Evolutionary conservation across 2,329 filamentous ascomycete genomes (phyloP), one percentile per base, ranked within the genome.

Genomic region (Penicillium hesseltinei): DNA sequence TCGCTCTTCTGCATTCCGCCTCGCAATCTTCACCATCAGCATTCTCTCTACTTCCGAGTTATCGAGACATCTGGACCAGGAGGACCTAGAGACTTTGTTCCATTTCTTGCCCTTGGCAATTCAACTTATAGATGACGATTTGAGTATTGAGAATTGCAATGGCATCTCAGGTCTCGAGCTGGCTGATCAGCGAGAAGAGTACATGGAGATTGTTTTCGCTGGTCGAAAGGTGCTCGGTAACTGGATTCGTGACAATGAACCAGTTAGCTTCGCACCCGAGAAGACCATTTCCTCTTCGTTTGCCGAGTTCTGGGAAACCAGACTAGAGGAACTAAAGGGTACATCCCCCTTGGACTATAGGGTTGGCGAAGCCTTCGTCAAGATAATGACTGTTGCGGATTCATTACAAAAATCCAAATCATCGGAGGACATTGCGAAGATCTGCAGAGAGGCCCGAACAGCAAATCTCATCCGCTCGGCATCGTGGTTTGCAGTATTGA

Each of bases 1-100:
- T 0, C 84, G 87, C 33, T 91, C 91, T 2, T 79, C 89, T 53
- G 85, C 91, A 1, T 84, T 90, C 15, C 83, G 93, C 54, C 89
- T 95, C 77, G 85, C 88, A 1, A 80, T 88, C 48, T 96, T 92
- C 70, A 82, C 85, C 0, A 78, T 81, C 6, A 81, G 81, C 48
- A 70, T 94, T 0, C 69, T 92, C 33, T 74, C 76, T 19, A 72
- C 71, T 2, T 73, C 73, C 2, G 71, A 77, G 21, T 51, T 77
- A 3, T 61, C 75, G 13, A 63, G 70, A 15, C 61, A 65, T 35
- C 50, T 77, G 8, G 63, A 72, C 39, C 47, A 71, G 43, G 70
- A 73, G 42, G 61, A 71, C 49, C 66, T 71, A 25, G 69, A 75
- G 54, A 67, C 74, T n/a, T 58, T 84, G 3, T 76, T 83, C 38